Evolutionary conservation across 768 basidiomycete species (phyloP), one percentile per base, ranked within the genome.

Genomic region (Hydnomerulius pinastri): DNA sequence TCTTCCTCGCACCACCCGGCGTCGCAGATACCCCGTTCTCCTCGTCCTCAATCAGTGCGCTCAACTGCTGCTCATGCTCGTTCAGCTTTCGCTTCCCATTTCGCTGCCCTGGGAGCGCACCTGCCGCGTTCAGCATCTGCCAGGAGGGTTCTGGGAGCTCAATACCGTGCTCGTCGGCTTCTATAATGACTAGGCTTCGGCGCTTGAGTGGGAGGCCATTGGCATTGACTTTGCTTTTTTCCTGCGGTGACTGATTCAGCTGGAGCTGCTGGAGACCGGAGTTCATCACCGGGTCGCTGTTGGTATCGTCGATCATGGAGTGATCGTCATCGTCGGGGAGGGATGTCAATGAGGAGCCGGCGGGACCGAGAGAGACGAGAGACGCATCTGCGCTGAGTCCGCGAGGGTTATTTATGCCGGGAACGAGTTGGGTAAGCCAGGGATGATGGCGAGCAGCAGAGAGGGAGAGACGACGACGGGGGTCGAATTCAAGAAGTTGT

Each of bases 401-500:
- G 24, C 52, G 54, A n/a, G 30, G 27, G 6, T 15, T 33, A 23
- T 44, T 24, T 21, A 7, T 9, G 12, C 21, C 24, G 23, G 17
- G 6, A 4, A 4, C 0, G 4, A 30, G 15, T 23, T 45, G 61
- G 3, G 23, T 61, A 3, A 98, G 76, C 96, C 96, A 98, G 1
- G 82, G 81, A 58, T 98, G 93, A 0, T 67, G 23, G 9, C 89
- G 77, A 0, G 93, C 87, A 0, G 79, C 74, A 3, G 75, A 71
- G 51, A 94, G 76, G 6, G 85, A 82, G 79, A 96, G 81, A n/a
- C 95, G 84, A 12, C 64, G 53, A 1, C 54, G 56, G 0, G 93
- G 91, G 47, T 90, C 75, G 30, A 73, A 72, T 43, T 81, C 77
- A 13, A 98, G 79, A 9, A 98, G 78, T 2, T 67, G 57, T 2